Evolutionary conservation across 2,329 filamentous ascomycete genomes (phyloP).

Genomic region (Venturia aucupariae): DNA sequence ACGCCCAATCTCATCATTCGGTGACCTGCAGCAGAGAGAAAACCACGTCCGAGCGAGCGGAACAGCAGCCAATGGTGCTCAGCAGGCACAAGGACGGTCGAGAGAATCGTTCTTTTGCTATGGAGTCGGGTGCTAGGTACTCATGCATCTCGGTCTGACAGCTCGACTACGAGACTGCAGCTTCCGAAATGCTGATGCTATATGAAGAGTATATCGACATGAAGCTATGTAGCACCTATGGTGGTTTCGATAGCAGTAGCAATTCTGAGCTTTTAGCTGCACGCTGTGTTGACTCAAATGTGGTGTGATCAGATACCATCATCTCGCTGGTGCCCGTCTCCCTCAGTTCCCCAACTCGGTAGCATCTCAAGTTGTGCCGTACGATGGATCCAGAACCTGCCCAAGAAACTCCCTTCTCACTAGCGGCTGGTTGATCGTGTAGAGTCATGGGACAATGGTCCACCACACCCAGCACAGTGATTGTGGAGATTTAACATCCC

Average conservation of each 20-base stretch:
- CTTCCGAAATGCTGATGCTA: slow-evolving; percentile 39
- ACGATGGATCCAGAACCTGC: background rate
- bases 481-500: background rate
- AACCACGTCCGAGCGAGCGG: slow-evolving; percentile 1
- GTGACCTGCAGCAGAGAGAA: slow-evolving; percentile 6
- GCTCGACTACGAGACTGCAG: slow-evolving; percentile 24
- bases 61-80: background rate
- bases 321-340: slow-evolving; percentile 6
- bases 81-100: slow-evolving; percentile 10
- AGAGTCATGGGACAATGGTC: slow-evolving; percentile 1
- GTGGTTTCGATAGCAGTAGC: slow-evolving; percentile 17
- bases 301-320: slow-evolving; percentile 9
- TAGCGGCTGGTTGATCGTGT: background rate
- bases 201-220: slow-evolving; percentile 61
- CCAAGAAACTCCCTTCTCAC: background rate
- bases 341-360: background rate
- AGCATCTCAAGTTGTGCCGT: background rate
- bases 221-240: slow-evolving; percentile 47
- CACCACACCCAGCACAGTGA: background rate
- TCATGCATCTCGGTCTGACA: slow-evolving; percentile 32
- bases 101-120: slow-evolving; percentile 50
- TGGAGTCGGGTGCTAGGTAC: slow-evolving; percentile 63
- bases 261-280: slow-evolving; percentile 9
- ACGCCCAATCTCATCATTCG: background rate
- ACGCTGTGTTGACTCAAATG: slow-evolving; percentile 6